Conservation (phyloP, 441 rosid species). For the Erodium texanum region DNA sequence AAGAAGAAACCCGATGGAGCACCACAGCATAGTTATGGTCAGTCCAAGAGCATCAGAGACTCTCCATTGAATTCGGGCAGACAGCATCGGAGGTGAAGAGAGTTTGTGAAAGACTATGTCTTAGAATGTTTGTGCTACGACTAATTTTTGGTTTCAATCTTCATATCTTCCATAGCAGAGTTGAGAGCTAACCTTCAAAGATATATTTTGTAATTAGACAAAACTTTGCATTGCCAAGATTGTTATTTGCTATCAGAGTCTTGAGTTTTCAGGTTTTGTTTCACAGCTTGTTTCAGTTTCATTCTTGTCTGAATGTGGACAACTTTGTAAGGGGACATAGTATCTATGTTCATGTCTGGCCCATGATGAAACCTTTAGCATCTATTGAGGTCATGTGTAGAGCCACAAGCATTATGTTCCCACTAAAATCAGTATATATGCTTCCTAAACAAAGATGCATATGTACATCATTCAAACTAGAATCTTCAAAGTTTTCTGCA, state of each 20-base stretch:
- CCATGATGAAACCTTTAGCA: background rate
- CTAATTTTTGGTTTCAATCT: conserved; percentile 22
- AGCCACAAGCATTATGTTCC: background rate
- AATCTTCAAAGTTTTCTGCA: too few species aligned
- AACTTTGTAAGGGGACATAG: too few species aligned
- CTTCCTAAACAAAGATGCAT: background rate
- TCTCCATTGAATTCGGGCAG: conserved; percentile 41
- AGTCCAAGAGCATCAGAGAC: conserved; percentile 39
- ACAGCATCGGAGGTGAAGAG: conserved; percentile 28
- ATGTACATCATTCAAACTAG: background rate
- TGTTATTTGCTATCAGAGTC: background rate
- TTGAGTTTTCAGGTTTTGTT: background rate
- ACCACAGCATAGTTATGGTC: conserved; percentile 25
- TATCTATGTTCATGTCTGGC: background rate
- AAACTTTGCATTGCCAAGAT: conserved; percentile 2
- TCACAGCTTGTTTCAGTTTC: background rate
- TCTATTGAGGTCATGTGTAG: background rate
- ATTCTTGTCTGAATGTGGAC: too few species aligned
- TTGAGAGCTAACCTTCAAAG: conserved; percentile 31
- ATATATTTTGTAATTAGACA: background rate
- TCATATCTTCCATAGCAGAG: conserved; percentile 17
- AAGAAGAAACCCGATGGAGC: conserved; percentile 46
- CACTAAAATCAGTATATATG: background rate
- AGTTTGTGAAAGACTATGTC: too few species aligned
- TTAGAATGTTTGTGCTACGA: conserved; percentile 23